Base-by-base conservation (phyloP, 2,329 filamentous ascomycete genomes). In the Exserohilum rostratum region DNA sequence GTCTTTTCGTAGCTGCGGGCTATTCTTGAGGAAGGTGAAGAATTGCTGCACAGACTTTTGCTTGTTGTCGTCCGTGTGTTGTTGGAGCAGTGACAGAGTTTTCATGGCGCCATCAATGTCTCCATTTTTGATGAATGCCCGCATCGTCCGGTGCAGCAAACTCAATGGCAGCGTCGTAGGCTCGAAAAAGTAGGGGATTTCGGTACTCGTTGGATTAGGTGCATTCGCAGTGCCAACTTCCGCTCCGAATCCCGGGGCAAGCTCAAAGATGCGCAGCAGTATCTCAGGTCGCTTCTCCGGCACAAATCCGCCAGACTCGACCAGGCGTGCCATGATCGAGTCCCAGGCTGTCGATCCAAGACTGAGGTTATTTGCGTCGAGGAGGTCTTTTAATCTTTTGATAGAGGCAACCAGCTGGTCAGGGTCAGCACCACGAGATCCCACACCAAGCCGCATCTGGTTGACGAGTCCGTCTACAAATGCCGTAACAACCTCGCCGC, bases 401-500 rank as follows among this genome's bases (percentile, higher is more conserved):
- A 80, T 58, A 29, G 68, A 64, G 40, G 64, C 38, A 1, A 79
- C 64, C 48, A 74, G 65, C n/a, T 52, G 64, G 58, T 65, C 72
- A 31, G 70, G 71, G 49, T 58, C 65, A 57, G 62, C 77, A 29
- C 77, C 78, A 56, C 75, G 64, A 29, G 57, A 52, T n/a, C 76
- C 77, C 18, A 78, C 75, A 39, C 79, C 80, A 18, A 79, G 61
- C 49, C 77, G 77, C 37, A 80, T 66, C 11, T 68, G 64, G 55
- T 80, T 82, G 35, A 81, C 65, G 12, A 85, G 66, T 13, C 79
- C 81, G 61, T 85, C 82, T 27, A 85, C 72, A 35, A 85, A 78
- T 5, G 82, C 81, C 46, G 79, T 75, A 22, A 87, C 78, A 10
- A 87, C 79, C 69, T 88, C 85, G 37, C 77, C 77, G 63, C 84